These are phyloP conservation scores for Wickerhamomyces chambardii DNA, from an alignment of 805 yeast species.

Conservation along the genomic window DNA sequence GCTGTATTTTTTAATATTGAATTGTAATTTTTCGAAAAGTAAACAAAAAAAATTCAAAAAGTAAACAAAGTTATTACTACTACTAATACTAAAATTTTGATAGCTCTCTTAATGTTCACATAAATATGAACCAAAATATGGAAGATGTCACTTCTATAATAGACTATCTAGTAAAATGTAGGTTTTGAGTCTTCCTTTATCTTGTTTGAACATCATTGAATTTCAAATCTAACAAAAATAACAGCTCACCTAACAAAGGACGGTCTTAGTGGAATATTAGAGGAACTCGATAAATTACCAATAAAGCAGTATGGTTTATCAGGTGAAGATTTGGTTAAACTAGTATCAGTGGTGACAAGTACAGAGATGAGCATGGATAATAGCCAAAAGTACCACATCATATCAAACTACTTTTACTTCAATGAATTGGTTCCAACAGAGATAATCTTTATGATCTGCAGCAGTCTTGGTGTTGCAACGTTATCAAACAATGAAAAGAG, in stretches of 20 bases:
- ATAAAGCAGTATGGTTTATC: constrained; percentile 5
- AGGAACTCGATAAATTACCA: constrained; percentile 1
- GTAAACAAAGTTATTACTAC: neutral
- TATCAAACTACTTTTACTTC: constrained; percentile 20
- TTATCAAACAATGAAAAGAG: constrained; percentile 11
- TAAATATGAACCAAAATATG: neutral
- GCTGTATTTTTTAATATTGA: too few species aligned
- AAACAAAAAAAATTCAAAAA: too few species aligned
- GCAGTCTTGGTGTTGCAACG: constrained; percentile 21
- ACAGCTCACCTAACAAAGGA: neutral
- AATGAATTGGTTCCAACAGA: constrained; percentile 17
- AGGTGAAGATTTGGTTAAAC: constrained; percentile 1
- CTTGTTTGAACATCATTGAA: too few species aligned
- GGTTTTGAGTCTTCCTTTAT: too few species aligned
- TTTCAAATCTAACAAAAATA: too few species aligned
- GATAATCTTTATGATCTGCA: constrained; percentile 17
- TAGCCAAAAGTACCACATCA: constrained; percentile 7
- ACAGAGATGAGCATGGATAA: constrained; percentile 2
- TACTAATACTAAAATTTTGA: too few species aligned
- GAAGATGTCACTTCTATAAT: neutral
- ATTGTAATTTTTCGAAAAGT: too few species aligned
- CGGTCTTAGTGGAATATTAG: neutral
- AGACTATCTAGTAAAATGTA: neutral
- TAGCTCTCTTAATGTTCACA: too few species aligned
- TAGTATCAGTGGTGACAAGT: constrained; percentile 4